Evolutionary conservation across 2,329 filamentous ascomycete genomes (phyloP).

Genomic region (Dissoconium aciculare): DNA sequence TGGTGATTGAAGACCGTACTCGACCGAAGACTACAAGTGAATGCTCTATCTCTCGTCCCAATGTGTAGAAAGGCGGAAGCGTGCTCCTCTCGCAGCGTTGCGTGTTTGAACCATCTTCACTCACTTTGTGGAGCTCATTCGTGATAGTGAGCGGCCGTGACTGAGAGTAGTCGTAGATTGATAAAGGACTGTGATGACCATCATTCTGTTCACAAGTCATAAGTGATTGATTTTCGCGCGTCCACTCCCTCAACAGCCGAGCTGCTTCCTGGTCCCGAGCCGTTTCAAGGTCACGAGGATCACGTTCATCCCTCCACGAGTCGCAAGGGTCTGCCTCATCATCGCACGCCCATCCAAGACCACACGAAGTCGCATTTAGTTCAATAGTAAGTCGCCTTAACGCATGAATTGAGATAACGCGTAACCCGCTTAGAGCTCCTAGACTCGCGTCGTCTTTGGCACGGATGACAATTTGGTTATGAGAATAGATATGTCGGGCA

Average conservation of each 20-base stretch:
- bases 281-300: not conserved
- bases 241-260: not conserved
- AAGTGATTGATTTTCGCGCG: not conserved
- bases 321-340: not conserved
- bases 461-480: not conserved
- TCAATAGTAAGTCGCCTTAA: slow-evolving; percentile 1
- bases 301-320: not conserved
- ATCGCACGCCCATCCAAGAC: not conserved
- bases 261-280: not conserved
- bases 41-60: too few relatives aligned
- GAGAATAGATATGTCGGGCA: not conserved
- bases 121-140: slow-evolving; percentile 1
- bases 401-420: not conserved
- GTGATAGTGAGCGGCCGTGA: not conserved
- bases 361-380: slow-evolving; percentile 1
- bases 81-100: too few relatives aligned
- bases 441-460: slow-evolving; percentile 1
- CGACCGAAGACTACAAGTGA: too few relatives aligned
- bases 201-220: not conserved
- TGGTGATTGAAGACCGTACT: not conserved
- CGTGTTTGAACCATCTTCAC: too few relatives aligned
- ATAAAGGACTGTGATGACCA: slow-evolving; percentile 1
- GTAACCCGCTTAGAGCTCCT: not conserved
- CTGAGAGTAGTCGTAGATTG: not conserved
- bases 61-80: too few relatives aligned